These are phyloP conservation scores for Saccharomycopsis malanga DNA, from an alignment of 805 yeast genomes.

Conservation along the genomic window DNA sequence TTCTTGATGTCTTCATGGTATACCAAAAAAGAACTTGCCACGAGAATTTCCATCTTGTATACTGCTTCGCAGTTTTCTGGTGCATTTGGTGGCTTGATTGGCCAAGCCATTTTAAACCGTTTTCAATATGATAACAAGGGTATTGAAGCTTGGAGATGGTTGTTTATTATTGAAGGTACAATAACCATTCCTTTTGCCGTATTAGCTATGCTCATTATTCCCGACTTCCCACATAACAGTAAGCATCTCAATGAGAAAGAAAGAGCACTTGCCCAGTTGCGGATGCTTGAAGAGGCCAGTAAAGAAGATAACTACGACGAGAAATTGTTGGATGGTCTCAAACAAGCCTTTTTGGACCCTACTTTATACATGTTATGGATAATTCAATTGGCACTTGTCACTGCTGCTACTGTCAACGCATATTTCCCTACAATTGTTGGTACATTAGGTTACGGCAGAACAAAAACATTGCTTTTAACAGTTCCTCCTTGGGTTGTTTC, in stretches of 20 bases:
- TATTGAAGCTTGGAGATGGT: slow-evolving; percentile 43
- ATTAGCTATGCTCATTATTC: slow-evolving; percentile 31
- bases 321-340: slow-evolving; percentile 5
- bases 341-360: slow-evolving; percentile 17
- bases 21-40: slow-evolving; percentile 41
- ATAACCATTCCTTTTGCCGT: slow-evolving; percentile 35
- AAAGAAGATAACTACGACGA: slow-evolving; percentile 14
- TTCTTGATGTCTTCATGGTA: slow-evolving; percentile 30
- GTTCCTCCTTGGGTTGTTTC: slow-evolving; percentile 54
- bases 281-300: slow-evolving; percentile 15
- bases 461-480: slow-evolving; percentile 48
- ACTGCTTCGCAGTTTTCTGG: slow-evolving; percentile 48
- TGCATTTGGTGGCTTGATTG: slow-evolving; percentile 51
- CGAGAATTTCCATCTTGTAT: slow-evolving; percentile 42
- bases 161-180: slow-evolving; percentile 45
- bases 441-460: slow-evolving; percentile 40
- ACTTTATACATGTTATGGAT: slow-evolving; percentile 17
- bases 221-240: slow-evolving; percentile 36
- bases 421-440: slow-evolving; percentile 56
- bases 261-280: slow-evolving; percentile 16
- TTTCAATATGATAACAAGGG: slow-evolving; percentile 15
- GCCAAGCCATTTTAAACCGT: slow-evolving; percentile 36
- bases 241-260: slow-evolving; percentile 35
- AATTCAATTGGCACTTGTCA: slow-evolving; percentile 35
- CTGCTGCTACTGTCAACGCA: slow-evolving; percentile 55